These are phyloP conservation scores for Mikania micrantha DNA, from an alignment of 129 eudicot species.

Conservation along the genomic window DNA sequence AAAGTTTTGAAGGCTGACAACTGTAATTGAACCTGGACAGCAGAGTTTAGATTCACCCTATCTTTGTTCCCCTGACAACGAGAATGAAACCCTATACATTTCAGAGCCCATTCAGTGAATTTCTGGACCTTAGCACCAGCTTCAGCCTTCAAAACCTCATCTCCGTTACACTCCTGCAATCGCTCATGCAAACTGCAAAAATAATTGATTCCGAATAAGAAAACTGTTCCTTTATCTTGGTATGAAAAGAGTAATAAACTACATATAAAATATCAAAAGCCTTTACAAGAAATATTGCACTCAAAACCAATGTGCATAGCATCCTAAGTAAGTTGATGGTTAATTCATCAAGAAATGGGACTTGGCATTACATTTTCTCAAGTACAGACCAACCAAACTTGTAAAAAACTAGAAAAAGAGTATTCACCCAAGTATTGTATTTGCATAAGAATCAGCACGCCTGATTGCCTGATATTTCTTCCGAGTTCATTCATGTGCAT, in stretches of 20 bases:
- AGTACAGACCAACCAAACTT: background rate
- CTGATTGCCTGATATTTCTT: background rate
- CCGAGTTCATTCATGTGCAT: background rate
- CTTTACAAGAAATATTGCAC: background rate
- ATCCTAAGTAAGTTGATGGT: background rate
- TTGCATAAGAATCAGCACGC: background rate
- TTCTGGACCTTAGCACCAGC: slow-evolving; percentile 97
- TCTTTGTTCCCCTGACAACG: slow-evolving; percentile 77
- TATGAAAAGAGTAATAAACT: background rate
- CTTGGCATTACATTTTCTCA: background rate
- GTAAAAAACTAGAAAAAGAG: background rate
- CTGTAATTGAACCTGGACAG: slow-evolving; percentile 79
- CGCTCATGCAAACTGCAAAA: slow-evolving; percentile 76
- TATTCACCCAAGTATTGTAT: background rate
- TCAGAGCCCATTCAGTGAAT: slow-evolving; percentile 98
- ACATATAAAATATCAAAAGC: background rate
- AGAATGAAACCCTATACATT: slow-evolving; percentile 93
- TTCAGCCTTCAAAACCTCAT: slow-evolving; percentile 92
- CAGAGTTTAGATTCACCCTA: slow-evolving; percentile 62
- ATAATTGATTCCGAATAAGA: background rate
- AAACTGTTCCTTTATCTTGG: background rate
- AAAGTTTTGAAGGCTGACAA: slow-evolving; percentile 81
- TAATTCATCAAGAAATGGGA: background rate
- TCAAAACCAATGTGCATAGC: background rate
- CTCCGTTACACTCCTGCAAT: slow-evolving; percentile 93